Evolutionary conservation across 2,329 filamentous ascomycete genomes (phyloP).

Genomic region (Penicillium decumbens): DNA sequence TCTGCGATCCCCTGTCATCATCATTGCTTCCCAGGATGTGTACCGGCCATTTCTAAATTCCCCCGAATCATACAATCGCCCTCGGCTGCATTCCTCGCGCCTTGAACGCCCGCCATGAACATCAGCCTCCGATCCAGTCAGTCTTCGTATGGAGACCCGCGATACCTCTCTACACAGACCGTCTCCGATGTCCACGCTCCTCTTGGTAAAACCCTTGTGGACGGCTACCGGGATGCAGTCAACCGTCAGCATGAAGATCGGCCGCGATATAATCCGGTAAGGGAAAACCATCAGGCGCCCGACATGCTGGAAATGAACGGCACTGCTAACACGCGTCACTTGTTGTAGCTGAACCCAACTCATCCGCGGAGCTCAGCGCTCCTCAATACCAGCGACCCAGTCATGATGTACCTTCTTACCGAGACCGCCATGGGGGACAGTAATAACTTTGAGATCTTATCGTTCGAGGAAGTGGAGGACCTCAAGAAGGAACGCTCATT

Average conservation of each 20-base stretch:
- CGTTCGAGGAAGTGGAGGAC: constrained; percentile 84
- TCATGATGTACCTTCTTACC: constrained; percentile 85
- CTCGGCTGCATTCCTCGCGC: constrained; percentile 5
- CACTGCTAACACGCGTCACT: constrained; percentile 13
- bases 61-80: constrained; percentile 3
- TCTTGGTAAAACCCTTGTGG: constrained; percentile 49
- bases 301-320: not conserved
- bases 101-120: constrained; percentile 29
- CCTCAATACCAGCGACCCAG: constrained; percentile 50
- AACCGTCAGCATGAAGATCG: constrained; percentile 53
- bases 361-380: constrained; percentile 36
- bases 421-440: constrained; percentile 91
- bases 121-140: constrained; percentile 38
- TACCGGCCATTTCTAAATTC: constrained; percentile 16
- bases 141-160: constrained; percentile 42
- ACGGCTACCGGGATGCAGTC: constrained; percentile 57
- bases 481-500: constrained; percentile 80
- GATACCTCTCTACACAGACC: constrained; percentile 33
- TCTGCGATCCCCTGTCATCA: not conserved
- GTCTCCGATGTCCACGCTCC: constrained; percentile 33
- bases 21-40: constrained; percentile 10
- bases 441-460: constrained; percentile 75
- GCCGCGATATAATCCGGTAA: constrained; percentile 56
- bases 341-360: constrained; percentile 54
- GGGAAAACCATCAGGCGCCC: constrained; percentile 19